These are phyloP conservation scores for Saturnispora quitensis DNA, from an alignment of 805 yeast species.

Conservation along the genomic window DNA sequence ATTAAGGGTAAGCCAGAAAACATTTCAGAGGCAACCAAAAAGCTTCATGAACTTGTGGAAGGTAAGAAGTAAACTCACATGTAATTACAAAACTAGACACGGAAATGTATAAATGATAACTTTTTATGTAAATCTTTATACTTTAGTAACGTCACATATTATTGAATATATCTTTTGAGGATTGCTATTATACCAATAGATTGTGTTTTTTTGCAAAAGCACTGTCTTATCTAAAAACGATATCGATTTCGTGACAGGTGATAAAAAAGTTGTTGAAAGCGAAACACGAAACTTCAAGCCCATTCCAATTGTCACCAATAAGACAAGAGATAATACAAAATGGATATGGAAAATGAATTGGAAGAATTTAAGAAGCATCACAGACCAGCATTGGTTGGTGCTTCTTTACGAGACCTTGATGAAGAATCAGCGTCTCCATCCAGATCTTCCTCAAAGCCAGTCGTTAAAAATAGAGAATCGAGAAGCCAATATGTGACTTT, in stretches of 20 bases:
- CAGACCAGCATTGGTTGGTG: conserved; percentile 46
- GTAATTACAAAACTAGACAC: background rate
- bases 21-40: conserved; percentile 52
- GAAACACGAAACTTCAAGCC: background rate
- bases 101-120: background rate
- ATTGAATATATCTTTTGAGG: background rate
- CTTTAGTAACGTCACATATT: background rate
- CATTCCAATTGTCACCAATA: background rate
- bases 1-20: conserved; percentile 61
- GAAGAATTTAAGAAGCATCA: conserved; percentile 40
- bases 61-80: conserved; percentile 3
- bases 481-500: conserved; percentile 21
- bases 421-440: conserved; percentile 9
- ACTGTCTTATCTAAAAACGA: background rate
- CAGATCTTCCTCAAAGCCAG: conserved; percentile 26
- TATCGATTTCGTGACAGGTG: background rate
- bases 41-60: conserved; percentile 46
- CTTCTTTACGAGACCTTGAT: conserved; percentile 29
- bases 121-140: background rate
- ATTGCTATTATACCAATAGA: background rate
- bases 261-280: background rate
- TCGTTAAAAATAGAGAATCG: conserved; percentile 35
- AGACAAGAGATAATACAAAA: conserved; percentile 14
- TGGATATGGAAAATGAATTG: conserved; percentile 46
- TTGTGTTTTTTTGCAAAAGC: background rate